Base-by-base conservation (phyloP, 495 filamentous ascomycete genomes). In the Penicillium samsonianum region DNA sequence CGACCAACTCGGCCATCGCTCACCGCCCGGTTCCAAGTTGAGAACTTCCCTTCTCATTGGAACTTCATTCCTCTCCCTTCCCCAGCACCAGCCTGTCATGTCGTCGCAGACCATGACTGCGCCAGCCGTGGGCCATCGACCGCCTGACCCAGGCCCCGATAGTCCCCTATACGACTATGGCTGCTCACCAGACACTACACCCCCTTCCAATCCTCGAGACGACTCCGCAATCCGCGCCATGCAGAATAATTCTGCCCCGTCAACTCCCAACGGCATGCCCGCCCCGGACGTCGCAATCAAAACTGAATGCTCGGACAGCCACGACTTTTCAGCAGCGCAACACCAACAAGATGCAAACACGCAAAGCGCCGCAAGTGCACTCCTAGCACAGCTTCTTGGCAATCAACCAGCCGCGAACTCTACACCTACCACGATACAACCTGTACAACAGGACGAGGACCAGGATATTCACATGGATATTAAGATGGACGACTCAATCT, bases 91-190 rank as follows among this genome's bases (percentile, higher is more conserved):
- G 53, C 53, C 53, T 74, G 80, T 77, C 73, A 77, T 81, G 73
- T 80, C 77, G 68, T 82, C 78, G 69, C 79, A 80, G 74, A 82
- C 78, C 77, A 82, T 82, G 73, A 82, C 74, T 71, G 77, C 77
- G 73, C 75, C 77, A 74, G 73, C 75, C 69, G 71, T 80, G 73
- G 74, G 74, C 68, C 77, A 78, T 77, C 76, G 73, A 60, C 76
- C 76, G 65, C 73, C 75, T 67, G 75, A 79, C 67, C 67, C 75
- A 69, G 75, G 73, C 50, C 68, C 68, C 48, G 67, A 73, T 61
- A 69, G 65, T 65, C 74, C 75, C 51, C 57, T 67, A 63, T 75
- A 76, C 65, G 74, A 76, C 57, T 75, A 76, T 71, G 64, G 67
- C 59, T 62, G 62, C 57, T 65, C 74, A 28, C 74, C 71, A 43